Evolutionary conservation across 2,329 filamentous ascomycete species (phyloP).

Genomic region (Chaetomium strumarium): DNA sequence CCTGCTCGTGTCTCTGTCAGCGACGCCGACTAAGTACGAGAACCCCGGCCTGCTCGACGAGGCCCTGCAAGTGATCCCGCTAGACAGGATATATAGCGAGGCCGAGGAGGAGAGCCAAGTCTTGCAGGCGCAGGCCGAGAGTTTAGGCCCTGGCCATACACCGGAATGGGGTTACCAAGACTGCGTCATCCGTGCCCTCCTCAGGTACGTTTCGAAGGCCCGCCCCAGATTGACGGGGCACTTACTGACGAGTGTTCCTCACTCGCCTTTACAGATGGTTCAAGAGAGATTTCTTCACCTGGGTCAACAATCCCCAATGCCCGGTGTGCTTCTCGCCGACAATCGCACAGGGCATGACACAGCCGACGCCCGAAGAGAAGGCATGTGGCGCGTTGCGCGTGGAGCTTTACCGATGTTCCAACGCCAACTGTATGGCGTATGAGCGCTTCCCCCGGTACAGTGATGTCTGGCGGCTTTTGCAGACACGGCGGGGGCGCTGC

Average conservation of each 20-base stretch:
- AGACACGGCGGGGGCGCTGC: slow-evolving; percentile 77
- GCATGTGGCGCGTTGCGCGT: slow-evolving; percentile 82
- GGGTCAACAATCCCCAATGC: slow-evolving; percentile 93
- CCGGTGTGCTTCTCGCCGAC: slow-evolving; percentile 76
- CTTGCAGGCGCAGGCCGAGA: slow-evolving; percentile 79
- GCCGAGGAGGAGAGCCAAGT: slow-evolving; percentile 92
- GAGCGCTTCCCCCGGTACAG: slow-evolving; percentile 93
- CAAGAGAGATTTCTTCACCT: slow-evolving; percentile 88
- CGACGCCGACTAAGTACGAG: slow-evolving; percentile 89
- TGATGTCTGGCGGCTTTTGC: slow-evolving; percentile 86
- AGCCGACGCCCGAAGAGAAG: slow-evolving; percentile 80
- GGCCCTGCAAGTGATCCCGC: slow-evolving; percentile 75
- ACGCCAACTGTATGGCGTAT: slow-evolving; percentile 64
- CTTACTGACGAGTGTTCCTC: neutral
- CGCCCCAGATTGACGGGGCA: neutral
- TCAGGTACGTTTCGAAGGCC: slow-evolving; percentile 50
- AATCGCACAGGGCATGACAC: slow-evolving; percentile 73
- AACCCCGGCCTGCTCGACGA: slow-evolving; percentile 93
- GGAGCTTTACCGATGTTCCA: slow-evolving; percentile 84
- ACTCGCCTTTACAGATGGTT: slow-evolving; percentile 66
- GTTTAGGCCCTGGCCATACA: slow-evolving; percentile 71
- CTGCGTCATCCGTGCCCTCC: slow-evolving; percentile 81
- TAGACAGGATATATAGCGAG: slow-evolving; percentile 87
- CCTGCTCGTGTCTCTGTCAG: slow-evolving; percentile 76
- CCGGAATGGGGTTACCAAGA: slow-evolving; percentile 97